phyloP scores from a whole-genome alignment of 257 asterid species.

The Ilex aquifolium region DNA sequence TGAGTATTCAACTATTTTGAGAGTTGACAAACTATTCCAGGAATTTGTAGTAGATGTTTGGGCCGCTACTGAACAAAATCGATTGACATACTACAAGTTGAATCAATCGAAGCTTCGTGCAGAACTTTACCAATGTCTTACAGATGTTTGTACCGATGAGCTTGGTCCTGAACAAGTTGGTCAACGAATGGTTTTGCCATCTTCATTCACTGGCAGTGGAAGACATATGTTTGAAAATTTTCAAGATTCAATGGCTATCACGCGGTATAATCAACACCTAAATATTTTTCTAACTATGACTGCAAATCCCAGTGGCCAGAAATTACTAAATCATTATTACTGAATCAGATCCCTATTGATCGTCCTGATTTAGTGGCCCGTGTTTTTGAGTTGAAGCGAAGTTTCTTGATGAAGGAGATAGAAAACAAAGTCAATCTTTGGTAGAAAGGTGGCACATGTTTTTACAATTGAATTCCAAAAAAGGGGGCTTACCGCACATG shows the following conservation, averaged over 20 bases:
- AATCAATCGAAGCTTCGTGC: neutral
- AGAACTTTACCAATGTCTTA: neutral
- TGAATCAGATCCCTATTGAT: no score
- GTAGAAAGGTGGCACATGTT: no score
- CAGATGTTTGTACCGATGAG: neutral
- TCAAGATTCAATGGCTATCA: neutral
- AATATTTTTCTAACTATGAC: no score
- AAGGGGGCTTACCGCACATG: neutral
- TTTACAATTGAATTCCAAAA: neutral
- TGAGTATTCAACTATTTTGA: neutral
- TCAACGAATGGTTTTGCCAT: neutral
- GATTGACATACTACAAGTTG: neutral
- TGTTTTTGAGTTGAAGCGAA: no score
- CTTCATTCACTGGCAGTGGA: neutral
- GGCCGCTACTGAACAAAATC: neutral
- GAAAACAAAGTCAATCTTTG: no score
- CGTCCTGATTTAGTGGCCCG: no score
- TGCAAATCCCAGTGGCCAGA: no score
- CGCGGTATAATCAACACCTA: no score
- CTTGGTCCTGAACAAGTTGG: neutral
- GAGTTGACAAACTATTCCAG: neutral
- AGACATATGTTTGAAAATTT: neutral
- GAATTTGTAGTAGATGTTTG: neutral
- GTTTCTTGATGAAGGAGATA: no score
- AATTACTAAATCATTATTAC: no score